Evolutionary conservation across 2,329 filamentous ascomycete species (phyloP).

Genomic region (Microdochium trichocladiopsis): DNA sequence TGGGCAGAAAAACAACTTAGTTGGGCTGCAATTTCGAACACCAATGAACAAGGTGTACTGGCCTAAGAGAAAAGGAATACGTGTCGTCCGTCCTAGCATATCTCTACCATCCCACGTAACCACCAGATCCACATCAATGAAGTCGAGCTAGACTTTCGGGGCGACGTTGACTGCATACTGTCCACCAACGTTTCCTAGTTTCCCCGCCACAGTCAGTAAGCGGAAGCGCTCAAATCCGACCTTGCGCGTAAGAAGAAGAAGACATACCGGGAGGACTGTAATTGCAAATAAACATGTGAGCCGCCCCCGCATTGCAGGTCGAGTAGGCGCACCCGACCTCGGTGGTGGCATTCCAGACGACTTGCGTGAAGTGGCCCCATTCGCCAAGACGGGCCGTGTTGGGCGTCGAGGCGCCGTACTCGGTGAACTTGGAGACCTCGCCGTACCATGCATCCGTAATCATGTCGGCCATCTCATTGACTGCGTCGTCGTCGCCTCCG

Average conservation of each 20-base stretch:
- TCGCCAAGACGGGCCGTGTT: not conserved
- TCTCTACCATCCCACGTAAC: too few relatives aligned
- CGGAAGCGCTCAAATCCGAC: too few relatives aligned
- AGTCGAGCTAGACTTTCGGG: too few relatives aligned
- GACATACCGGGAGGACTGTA: conserved; percentile 60
- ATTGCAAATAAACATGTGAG: conserved; percentile 64
- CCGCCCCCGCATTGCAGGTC: conserved; percentile 30
- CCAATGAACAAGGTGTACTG: too few relatives aligned
- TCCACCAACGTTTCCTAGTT: too few relatives aligned
- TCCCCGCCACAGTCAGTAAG: too few relatives aligned
- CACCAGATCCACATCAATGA: too few relatives aligned
- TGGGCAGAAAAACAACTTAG: too few relatives aligned
- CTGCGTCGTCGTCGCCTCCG: not conserved
- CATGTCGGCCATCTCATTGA: not conserved
- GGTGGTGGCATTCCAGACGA: conserved; percentile 61
- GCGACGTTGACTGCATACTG: too few relatives aligned
- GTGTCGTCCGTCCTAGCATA: too few relatives aligned
- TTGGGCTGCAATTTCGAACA: too few relatives aligned
- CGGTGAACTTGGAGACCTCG: not conserved
- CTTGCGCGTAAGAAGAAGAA: not conserved
- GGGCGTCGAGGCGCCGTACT: not conserved
- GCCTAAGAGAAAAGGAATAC: too few relatives aligned
- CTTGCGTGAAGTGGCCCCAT: conserved; percentile 62
- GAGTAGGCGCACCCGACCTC: conserved; percentile 47
- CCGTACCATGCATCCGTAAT: not conserved